Base-by-base conservation (phyloP, 2,329 filamentous ascomycete genomes). In the Sporothrix pallida region DNA sequence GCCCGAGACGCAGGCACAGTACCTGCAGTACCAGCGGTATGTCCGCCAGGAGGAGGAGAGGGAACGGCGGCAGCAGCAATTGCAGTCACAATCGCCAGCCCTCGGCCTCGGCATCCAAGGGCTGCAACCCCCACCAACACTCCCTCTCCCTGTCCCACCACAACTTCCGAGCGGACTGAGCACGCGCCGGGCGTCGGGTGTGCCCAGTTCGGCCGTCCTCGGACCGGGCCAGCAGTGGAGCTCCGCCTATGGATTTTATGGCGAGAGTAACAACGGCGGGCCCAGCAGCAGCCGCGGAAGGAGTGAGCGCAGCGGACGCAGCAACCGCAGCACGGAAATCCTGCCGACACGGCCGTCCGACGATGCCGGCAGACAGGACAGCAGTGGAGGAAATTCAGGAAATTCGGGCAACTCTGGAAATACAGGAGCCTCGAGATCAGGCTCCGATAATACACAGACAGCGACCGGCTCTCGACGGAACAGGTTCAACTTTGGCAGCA, bases 1-100 rank as follows among this genome's bases (percentile, higher is more conserved):
- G 62, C 68, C 73, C 93, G 8, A 87, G 69, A 65, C 58, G 37
- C 60, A 54, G 58, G 67, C 56, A 58, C 72, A 67, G 58, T 67
- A 70, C 48, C 50, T 56, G 58, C 67, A 71, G 58, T 73, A 73
- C 42, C 67, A 71, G 72, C 58, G 67, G 23, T 73, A 87, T 31
- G 65, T 63, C 58, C 69, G 72, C 3, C 52, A 60, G 2, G 37
- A 71, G 7, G 69, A 71, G n/a, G 42, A 58, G 54, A 26, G 70
- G 3, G 63, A 70, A 58, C 67, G 68, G 9, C 15, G 60, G 63
- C 65, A 70, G 9, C 58, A 60, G 20, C 9, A 26, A 42, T 26
- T 63, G 26, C 54, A 26, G 15, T 2, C 2, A 2, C 31, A 37
- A 7, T 37, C 31, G 2, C 31, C 31, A 2, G 31, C 31, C 2